A percentile compares a stretch with the other conserved stretches of the same genome.
Conservation (phyloP, 768 basidiomycete genomes). For the Lentinus tigrinus region DNA sequence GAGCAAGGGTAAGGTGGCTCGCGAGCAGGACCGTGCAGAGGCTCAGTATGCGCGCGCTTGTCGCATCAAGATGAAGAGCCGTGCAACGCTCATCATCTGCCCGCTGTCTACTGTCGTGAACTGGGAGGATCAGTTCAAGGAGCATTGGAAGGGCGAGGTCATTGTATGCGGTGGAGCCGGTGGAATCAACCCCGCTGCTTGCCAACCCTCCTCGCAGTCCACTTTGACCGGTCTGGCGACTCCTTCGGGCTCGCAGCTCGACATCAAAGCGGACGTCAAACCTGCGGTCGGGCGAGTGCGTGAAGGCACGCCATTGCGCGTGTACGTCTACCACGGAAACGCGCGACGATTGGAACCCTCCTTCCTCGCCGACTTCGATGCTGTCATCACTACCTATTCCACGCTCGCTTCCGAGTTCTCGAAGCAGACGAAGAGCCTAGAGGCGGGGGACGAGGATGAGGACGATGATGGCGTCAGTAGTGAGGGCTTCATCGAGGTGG, state of each 20-base stretch:
- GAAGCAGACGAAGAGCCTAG: constrained; percentile 73
- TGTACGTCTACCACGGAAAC: constrained; percentile 97
- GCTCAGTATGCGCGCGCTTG: constrained; percentile 67
- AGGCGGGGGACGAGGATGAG: constrained; percentile 58
- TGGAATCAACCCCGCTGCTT: constrained; percentile 28
- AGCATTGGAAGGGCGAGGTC: constrained; percentile 93
- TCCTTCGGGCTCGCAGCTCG: constrained; percentile 14
- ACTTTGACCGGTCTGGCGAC: constrained; percentile 2
- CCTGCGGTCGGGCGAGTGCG: constrained; percentile 17
- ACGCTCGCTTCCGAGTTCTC: constrained; percentile 95
- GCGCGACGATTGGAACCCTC: constrained; percentile 81
- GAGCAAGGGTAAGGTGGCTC: constrained; percentile 64
- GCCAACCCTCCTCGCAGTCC: constrained; percentile 23
- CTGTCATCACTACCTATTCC: constrained; percentile 96
- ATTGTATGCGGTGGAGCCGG: constrained; percentile 78
- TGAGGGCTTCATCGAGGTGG: constrained; percentile 59
- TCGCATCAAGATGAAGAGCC: constrained; percentile 78
- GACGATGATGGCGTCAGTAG: constrained; percentile 65
- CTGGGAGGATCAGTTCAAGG: constrained; percentile 98
- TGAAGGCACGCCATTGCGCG: constrained; percentile 52
- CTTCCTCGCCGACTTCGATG: constrained; percentile 91
- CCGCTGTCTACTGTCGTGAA: constrained; percentile 96
- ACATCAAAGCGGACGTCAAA: constrained; percentile 16
- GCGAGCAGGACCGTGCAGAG: constrained; percentile 68
- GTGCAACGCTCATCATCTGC: constrained; percentile 94